Evolutionary conservation across 768 basidiomycete genomes (phyloP), one percentile per base, ranked within the genome.

Genomic region (Hirschioporus abietinus): DNA sequence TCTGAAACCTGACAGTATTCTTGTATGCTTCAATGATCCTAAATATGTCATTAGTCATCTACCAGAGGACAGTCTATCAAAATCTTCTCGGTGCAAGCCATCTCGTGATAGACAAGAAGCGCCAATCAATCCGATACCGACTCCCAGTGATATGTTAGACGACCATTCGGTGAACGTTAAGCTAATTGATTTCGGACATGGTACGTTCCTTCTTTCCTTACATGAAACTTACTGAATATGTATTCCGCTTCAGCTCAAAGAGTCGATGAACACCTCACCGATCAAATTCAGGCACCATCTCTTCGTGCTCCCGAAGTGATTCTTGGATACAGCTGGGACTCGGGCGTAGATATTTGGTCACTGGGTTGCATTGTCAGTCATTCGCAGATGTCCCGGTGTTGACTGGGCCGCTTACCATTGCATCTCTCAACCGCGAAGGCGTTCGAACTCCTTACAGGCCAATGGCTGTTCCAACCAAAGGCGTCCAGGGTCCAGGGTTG

Each of bases 261-360:
- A 23, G 20, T 61, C 25, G 12, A 12, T 17, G 30, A 61, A 25
- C 60, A 34, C 60, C 30, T 61, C 30, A 34, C 60, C 25, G 60
- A 61, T 25, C 25, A 25, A 24, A 61, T 61, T 6, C 63, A 64
- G 63, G 25, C 63, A 3, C 24, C 25, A 10, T 27, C 26, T 64
- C 63, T 64, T 17, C 17, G 63, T 18, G 25, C 63, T 15, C 63
- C 63, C 10, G 63, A 64, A 52, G 63, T 64, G 1, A 64, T 64
- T 2, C 25, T 64, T 24, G 63, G 63, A 20, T 24, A 4, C 23
- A 35, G 17, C 17, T 64, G 63, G 63, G 63, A 24, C 57, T 12
- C 63, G 30, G 25, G 25, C 9, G 42, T 36, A 4, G 63, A 64
- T 64, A 64, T 64, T 25, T 64, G 63, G 63, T 27, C 23, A 3